Percentiles rank a stretch among this genome's conserved stretches.
Conservation (phyloP, 2,329 filamentous ascomycete genomes). For the Nigrospora sphaerica region DNA sequence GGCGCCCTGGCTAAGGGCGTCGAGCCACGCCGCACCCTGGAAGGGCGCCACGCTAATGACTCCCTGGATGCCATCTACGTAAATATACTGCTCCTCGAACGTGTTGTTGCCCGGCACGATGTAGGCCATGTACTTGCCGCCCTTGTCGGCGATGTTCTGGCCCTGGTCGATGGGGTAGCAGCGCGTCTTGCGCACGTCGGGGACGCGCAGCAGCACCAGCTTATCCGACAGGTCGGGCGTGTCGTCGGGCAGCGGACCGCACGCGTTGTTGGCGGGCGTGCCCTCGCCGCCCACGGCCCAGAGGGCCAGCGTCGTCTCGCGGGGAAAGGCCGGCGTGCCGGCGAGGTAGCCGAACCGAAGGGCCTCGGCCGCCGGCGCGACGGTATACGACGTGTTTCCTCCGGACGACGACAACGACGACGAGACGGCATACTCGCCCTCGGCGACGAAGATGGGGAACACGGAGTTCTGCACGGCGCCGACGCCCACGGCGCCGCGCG, state of each 20-base stretch:
- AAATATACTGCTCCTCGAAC: neutral
- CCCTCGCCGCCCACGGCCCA: slow-evolving; percentile 23
- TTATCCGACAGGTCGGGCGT: slow-evolving; percentile 31
- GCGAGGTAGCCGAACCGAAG: slow-evolving; percentile 7
- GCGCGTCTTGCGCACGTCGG: slow-evolving; percentile 13
- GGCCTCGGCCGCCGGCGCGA: neutral
- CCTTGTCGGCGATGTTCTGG: slow-evolving; percentile 29
- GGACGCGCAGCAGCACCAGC: slow-evolving; percentile 30
- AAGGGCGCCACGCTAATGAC: slow-evolving; percentile 9
- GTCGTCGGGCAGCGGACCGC: slow-evolving; percentile 26
- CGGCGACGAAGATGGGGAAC: slow-evolving; percentile 5
- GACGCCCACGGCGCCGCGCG: slow-evolving; percentile 5
- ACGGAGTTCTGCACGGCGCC: slow-evolving; percentile 8
- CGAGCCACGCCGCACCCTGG: slow-evolving; percentile 15
- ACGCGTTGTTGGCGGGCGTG: slow-evolving; percentile 22
- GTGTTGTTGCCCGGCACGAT: slow-evolving; percentile 19
- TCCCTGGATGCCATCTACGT: slow-evolving; percentile 5
- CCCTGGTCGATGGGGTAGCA: slow-evolving; percentile 29
- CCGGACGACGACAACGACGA: neutral
- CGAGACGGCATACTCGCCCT: neutral
- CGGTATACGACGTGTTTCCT: no score
- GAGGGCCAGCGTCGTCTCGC: slow-evolving; percentile 11
- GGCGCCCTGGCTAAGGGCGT: slow-evolving; percentile 11
- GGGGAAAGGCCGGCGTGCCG: slow-evolving; percentile 5
- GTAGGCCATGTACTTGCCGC: slow-evolving; percentile 33